A percentile compares a stretch with the other conserved stretches of the same genome.
phyloP scores from a whole-genome alignment of 805 yeast genomes.

The Saccharomyces jurei region DNA sequence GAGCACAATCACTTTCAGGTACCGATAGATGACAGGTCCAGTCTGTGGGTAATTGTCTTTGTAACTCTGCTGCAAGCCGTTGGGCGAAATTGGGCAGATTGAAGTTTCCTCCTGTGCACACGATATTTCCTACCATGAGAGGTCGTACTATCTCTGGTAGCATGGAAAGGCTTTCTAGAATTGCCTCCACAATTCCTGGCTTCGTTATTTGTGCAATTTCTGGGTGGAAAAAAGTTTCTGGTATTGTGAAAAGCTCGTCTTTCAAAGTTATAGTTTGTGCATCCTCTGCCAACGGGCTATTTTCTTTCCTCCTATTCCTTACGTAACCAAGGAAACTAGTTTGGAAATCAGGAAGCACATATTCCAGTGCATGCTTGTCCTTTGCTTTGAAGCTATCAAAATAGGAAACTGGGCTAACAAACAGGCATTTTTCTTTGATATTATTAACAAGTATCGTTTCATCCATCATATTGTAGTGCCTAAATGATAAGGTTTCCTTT shows the following conservation, averaged over 20 bases:
- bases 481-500: slow-evolving; percentile 75
- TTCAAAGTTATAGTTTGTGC: slow-evolving; percentile 58
- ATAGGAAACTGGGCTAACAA: slow-evolving; percentile 42
- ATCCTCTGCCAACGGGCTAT: slow-evolving; percentile 34
- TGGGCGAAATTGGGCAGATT: slow-evolving; percentile 58
- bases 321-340: slow-evolving; percentile 73
- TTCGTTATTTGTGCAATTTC: slow-evolving; percentile 68
- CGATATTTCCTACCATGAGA: slow-evolving; percentile 68
- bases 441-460: slow-evolving; percentile 79
- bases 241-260: slow-evolving; percentile 83
- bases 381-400: slow-evolving; percentile 25
- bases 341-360: slow-evolving; percentile 81
- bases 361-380: slow-evolving; percentile 44
- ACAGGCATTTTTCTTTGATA: slow-evolving; percentile 59
- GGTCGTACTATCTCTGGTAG: slow-evolving; percentile 72
- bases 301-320: slow-evolving; percentile 25
- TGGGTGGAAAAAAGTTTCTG: slow-evolving; percentile 84
- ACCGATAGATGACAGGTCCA: slow-evolving; percentile 49
- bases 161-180: slow-evolving; percentile 57
- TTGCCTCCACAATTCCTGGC: slow-evolving; percentile 66
- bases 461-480: slow-evolving; percentile 89
- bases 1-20: slow-evolving; percentile 31
- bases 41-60: slow-evolving; percentile 61
- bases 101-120: slow-evolving; percentile 76
- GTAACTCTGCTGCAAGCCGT: slow-evolving; percentile 54